Evolutionary conservation across 805 yeast genomes (phyloP).

Genomic region (Blastobotrys mokoenaii): DNA sequence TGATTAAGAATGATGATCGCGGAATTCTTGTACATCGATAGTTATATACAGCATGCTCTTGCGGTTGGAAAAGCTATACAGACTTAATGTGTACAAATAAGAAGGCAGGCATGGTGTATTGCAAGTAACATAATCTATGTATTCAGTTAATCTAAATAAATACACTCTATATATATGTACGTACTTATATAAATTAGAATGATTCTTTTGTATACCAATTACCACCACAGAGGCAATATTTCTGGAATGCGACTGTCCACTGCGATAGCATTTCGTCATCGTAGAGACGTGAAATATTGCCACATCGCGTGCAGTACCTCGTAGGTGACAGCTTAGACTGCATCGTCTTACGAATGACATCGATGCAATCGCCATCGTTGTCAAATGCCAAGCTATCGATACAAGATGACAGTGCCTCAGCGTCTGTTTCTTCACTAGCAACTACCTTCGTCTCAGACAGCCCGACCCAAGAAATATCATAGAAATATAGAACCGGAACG

Average conservation of each 20-base stretch:
- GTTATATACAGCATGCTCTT: too few species aligned
- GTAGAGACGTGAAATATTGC: constrained; percentile 33
- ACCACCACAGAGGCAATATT: constrained; percentile 74
- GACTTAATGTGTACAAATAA: too few species aligned
- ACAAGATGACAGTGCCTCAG: not conserved
- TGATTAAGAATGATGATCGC: too few species aligned
- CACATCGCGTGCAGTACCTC: constrained; percentile 46
- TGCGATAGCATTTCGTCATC: constrained; percentile 29
- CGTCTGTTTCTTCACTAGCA: constrained; percentile 23
- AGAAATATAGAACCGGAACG: constrained; percentile 49
- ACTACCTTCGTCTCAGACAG: constrained; percentile 26
- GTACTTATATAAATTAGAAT: too few species aligned
- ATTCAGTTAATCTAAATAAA: too few species aligned
- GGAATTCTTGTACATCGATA: too few species aligned
- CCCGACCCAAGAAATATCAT: constrained; percentile 60
- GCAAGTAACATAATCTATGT: too few species aligned
- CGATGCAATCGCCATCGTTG: constrained; percentile 17
- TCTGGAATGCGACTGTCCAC: constrained; percentile 60
- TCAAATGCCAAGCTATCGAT: not conserved
- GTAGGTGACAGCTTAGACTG: constrained; percentile 28
- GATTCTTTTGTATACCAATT: constrained; percentile 38
- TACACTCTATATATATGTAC: too few species aligned
- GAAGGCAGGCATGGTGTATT: too few species aligned
- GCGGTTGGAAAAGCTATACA: too few species aligned
- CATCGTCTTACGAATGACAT: constrained; percentile 30